phyloP scores from a whole-genome alignment of 2,329 filamentous ascomycete species.

The Conoideocrella luteorostrata region DNA sequence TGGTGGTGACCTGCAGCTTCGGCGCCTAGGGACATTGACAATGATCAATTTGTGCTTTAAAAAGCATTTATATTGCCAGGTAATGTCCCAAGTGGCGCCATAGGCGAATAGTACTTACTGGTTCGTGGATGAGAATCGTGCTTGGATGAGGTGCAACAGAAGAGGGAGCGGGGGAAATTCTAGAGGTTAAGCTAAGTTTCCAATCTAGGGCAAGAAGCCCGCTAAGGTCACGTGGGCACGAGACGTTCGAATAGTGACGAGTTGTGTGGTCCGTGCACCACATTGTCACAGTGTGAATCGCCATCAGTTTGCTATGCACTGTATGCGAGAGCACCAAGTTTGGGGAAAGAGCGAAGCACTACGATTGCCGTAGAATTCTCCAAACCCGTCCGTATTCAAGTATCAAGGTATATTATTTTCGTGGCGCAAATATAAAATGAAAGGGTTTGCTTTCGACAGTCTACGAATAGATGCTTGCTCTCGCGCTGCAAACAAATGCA shows the following conservation, averaged over 20 bases:
- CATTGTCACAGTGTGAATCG: not conserved
- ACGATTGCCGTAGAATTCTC: no score
- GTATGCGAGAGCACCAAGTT: not conserved
- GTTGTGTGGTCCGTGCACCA: not conserved
- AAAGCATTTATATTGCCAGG: no score
- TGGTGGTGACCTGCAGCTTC: not conserved
- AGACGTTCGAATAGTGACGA: not conserved
- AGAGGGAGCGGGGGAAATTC: slow-evolving; percentile 21
- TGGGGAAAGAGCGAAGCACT: not conserved
- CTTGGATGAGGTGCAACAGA: slow-evolving; percentile 34
- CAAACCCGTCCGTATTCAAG: no score
- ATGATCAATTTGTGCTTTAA: no score
- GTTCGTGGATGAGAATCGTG: slow-evolving; percentile 41
- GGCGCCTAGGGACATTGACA: not conserved
- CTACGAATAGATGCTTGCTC: no score
- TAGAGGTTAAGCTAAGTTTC: slow-evolving; percentile 22
- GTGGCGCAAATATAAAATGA: no score
- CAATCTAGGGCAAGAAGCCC: slow-evolving; percentile 31
- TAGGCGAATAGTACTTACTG: slow-evolving; percentile 23
- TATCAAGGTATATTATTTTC: no score
- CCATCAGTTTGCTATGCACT: not conserved
- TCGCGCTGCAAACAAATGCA: no score
- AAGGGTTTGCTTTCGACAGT: no score
- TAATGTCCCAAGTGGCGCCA: not conserved
- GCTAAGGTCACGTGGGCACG: slow-evolving; percentile 24